Evolutionary conservation across 2,329 filamentous ascomycete species (phyloP).

Genomic region (Zalaria obscura): DNA sequence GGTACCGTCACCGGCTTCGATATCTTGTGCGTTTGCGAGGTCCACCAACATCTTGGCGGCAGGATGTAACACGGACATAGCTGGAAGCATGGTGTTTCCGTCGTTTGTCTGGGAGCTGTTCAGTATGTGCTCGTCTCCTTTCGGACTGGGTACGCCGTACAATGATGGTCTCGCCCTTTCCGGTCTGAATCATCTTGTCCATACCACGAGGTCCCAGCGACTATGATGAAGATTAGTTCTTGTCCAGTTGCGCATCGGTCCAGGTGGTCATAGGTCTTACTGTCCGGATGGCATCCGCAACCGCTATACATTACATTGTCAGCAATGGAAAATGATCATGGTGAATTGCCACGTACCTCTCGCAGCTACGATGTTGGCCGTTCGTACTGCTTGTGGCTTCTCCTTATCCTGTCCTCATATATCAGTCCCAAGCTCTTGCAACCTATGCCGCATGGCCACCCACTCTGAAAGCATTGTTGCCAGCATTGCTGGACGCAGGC

Average conservation of each 20-base stretch:
- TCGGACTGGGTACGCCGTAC: conserved; percentile 19
- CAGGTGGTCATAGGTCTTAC: conserved; percentile 23
- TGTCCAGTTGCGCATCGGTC: neutral
- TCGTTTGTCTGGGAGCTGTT: conserved; percentile 61
- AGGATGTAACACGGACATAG: conserved; percentile 99
- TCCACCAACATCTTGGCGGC: conserved; percentile 99
- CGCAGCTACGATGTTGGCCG: conserved; percentile 91
- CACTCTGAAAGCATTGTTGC: conserved; percentile 55
- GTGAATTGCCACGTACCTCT: conserved; percentile 48
- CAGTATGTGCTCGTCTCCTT: conserved; percentile 11
- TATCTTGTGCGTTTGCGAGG: conserved; percentile 90
- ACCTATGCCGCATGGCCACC: conserved; percentile 89
- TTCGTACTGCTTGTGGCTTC: conserved; percentile 94
- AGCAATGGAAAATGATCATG: neutral
- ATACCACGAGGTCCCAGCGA: conserved; percentile 92
- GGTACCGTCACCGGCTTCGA: conserved; percentile 95
- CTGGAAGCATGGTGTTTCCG: conserved; percentile 96
- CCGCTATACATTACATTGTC: conserved; percentile 45
- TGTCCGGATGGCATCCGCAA: conserved; percentile 93
- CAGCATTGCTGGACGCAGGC: conserved; percentile 25
- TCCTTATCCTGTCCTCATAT: conserved; percentile 67
- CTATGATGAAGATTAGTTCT: conserved; percentile 18
- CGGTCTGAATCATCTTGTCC: conserved; percentile 99
- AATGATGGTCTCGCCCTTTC: conserved; percentile 95
- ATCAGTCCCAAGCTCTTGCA: conserved; percentile 89